These are phyloP conservation scores for Trichoderma parareesei DNA, from an alignment of 495 filamentous ascomycete species.

Conservation along the genomic window DNA sequence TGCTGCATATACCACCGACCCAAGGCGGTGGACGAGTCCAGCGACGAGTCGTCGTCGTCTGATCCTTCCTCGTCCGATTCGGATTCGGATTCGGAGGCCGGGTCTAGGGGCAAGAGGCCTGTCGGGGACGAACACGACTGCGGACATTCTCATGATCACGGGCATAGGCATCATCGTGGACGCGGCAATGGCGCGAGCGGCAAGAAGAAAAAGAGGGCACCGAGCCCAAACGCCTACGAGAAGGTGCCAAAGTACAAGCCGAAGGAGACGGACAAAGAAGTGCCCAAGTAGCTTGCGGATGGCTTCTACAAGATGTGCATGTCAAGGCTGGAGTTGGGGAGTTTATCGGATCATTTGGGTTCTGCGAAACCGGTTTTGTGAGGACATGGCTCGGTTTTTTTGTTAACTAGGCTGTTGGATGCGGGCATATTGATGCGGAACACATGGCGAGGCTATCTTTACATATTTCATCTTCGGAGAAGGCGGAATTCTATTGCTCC, in stretches of 20 bases:
- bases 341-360: neutral
- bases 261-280: constrained; percentile 14
- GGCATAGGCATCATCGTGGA: constrained; percentile 27
- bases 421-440: neutral
- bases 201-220: constrained; percentile 44
- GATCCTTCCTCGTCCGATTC: constrained; percentile 54
- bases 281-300: neutral
- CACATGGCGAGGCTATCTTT: neutral
- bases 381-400: too few relatives aligned
- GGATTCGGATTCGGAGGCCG: constrained; percentile 50
- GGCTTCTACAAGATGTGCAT: neutral
- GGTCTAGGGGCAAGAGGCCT: constrained; percentile 21
- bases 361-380: neutral
- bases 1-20: constrained; percentile 97
- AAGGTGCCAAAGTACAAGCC: constrained; percentile 63
- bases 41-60: constrained; percentile 62
- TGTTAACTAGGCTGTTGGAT: neutral
- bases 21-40: constrained; percentile 75
- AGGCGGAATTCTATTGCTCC: neutral
- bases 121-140: constrained; percentile 19
- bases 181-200: constrained; percentile 24
- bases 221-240: constrained; percentile 92
- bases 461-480: neutral
- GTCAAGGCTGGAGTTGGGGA: neutral
- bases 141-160: constrained; percentile 13